Conservation (phyloP, 495 filamentous ascomycete genomes). For the Delitschia confertaspora region DNA sequence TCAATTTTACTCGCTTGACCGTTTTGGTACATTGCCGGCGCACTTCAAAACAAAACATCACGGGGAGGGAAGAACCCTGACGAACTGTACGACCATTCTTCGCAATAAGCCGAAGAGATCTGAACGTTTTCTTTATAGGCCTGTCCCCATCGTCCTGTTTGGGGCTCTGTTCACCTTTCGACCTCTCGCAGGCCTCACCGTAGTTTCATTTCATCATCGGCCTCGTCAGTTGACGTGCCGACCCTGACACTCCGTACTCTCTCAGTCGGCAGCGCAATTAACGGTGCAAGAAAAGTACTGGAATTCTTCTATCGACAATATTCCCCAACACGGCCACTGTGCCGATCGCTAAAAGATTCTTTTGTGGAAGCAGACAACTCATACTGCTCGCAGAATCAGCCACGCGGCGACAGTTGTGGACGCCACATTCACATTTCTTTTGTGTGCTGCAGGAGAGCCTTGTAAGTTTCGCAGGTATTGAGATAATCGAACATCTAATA, state of each 20-base stretch:
- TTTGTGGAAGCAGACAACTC: conserved; percentile 7
- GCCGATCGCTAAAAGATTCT: conserved; percentile 22
- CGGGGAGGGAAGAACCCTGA: conserved; percentile 14
- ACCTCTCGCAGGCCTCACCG: not conserved
- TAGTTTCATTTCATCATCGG: conserved; percentile 8
- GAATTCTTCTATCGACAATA: conserved; percentile 7
- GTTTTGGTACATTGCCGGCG: conserved; percentile 13
- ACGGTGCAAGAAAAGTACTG: conserved; percentile 6
- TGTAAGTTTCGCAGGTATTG: conserved; percentile 25
- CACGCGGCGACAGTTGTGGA: conserved; percentile 3
- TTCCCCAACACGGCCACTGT: conserved; percentile 19
- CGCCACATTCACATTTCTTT: conserved; percentile 25
- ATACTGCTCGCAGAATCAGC: conserved; percentile 17
- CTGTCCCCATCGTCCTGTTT: conserved; percentile 13
- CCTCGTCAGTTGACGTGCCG: not conserved
- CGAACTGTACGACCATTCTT: conserved; percentile 17
- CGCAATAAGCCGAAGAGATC: conserved; percentile 13
- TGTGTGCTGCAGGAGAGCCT: conserved; percentile 21
- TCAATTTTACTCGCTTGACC: conserved; percentile 6
- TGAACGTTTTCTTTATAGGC: conserved; percentile 24
- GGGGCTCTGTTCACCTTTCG: not conserved
- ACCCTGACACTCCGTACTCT: not conserved
- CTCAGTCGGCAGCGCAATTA: not conserved
- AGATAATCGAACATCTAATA: no score
- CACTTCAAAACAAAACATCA: conserved; percentile 18